These are phyloP conservation scores for Arthrobotrys pseudoclavata DNA, from an alignment of 2,329 filamentous ascomycete species.

Conservation along the genomic window DNA sequence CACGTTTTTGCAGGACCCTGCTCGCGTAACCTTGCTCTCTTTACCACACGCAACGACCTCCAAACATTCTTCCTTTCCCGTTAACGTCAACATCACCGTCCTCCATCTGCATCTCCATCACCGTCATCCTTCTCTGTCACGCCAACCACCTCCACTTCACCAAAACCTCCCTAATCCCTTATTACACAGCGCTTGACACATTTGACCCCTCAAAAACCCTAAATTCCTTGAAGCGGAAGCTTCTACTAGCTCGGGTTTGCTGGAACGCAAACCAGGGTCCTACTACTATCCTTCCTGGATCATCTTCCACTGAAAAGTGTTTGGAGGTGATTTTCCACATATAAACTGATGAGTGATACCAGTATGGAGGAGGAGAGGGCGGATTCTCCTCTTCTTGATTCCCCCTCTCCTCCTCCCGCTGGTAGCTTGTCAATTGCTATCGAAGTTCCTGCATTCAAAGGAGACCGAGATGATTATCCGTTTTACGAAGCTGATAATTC, in stretches of 20 bases:
- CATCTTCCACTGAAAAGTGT: slow-evolving; percentile 12
- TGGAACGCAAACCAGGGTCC: background rate
- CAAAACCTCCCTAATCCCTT: background rate
- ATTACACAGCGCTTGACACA: background rate
- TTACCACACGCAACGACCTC: background rate
- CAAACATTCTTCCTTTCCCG: background rate
- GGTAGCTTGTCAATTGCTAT: slow-evolving; percentile 30
- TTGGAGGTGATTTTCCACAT: background rate
- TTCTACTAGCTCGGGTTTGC: background rate
- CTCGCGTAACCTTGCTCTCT: background rate
- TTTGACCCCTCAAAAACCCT: background rate
- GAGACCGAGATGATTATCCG: slow-evolving; percentile 28
- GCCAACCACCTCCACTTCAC: background rate
- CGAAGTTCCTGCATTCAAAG: slow-evolving; percentile 40
- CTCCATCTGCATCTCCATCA: background rate
- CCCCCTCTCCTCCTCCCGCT: background rate
- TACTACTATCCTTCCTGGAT: background rate
- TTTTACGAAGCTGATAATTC: slow-evolving; percentile 24
- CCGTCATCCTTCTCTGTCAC: too few species aligned
- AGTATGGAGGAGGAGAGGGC: slow-evolving; percentile 42
- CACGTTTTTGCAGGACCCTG: background rate
- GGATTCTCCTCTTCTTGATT: background rate
- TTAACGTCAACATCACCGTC: background rate
- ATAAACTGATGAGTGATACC: slow-evolving; percentile 1
- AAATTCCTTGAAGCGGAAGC: background rate